Base-by-base conservation (phyloP, 2,329 filamentous ascomycete species). In the Penicillium griseofulvum region DNA sequence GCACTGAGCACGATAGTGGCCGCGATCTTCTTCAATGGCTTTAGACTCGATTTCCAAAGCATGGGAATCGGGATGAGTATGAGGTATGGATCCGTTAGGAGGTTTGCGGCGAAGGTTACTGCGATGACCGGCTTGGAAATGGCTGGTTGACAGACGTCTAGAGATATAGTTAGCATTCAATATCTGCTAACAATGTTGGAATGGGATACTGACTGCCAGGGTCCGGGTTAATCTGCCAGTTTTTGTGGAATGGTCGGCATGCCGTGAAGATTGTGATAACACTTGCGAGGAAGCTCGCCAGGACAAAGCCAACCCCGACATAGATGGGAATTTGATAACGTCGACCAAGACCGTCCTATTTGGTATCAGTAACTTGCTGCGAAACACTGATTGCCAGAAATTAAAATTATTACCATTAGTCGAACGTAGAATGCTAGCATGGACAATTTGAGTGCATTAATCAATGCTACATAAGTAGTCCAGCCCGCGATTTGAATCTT, bases 161-260 rank as follows among this genome's bases (percentile, higher is more conserved):
- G 43, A 37, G 49, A 9, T 12, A 43, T 33, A 14, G 22, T 29
- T 17, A 26, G 44, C 31, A 26, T 5, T 5, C 8, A 11, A 36
- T 28, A 17, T 17, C 11, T 3, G 11, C 19, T 7, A 31, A 11
- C 31, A 37, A 50, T 38, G 39, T 55, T 53, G 52, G n/a, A 4
- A 22, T 0, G 26, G 0, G 8, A 19, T 5, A 71, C 79, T 68
- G 64, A 81, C 80, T 76, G 19, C 82, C 81, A 1, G 82, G 82
- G 28, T 84, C 71, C 0, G 83, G 83, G 48, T 77, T 73, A 49
- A 85, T 82, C 64, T 85, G 81, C 81, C 82, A 85, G 61, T 81
- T 79, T 24, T 74, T 74, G 33, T 71, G 59, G 33, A 84, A 76
- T 2, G 81, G 81, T 6, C 72, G 72, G 60, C 83, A 85, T 28